A percentile compares a stretch with the other conserved stretches of the same genome.
These are phyloP conservation scores for Lentinula guzmanii DNA, from an alignment of 768 basidiomycete species.

Conservation along the genomic window DNA sequence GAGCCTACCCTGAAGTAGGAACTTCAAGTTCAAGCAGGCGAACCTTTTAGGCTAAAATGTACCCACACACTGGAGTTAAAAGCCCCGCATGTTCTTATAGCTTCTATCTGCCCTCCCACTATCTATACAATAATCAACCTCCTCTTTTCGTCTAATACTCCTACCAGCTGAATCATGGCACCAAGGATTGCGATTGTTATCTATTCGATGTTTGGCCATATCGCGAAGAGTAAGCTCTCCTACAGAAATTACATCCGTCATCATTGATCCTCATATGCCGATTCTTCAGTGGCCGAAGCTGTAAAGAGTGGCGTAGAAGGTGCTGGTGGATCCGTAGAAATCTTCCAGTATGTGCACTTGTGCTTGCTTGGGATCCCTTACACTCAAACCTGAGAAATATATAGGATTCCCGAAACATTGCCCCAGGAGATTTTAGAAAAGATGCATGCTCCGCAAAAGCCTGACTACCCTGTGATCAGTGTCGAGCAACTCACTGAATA, in stretches of 20 bases:
- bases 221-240: slow-evolving; percentile 52
- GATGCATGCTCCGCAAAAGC: slow-evolving; percentile 68
- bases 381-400: background rate
- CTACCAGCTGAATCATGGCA: slow-evolving; percentile 9
- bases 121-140: slow-evolving; percentile 1
- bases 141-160: background rate
- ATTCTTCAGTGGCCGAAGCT: slow-evolving; percentile 50
- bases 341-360: slow-evolving; percentile 44
- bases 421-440: slow-evolving; percentile 55
- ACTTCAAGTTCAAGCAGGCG: background rate
- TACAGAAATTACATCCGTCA: background rate
- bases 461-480: slow-evolving; percentile 61
- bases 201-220: slow-evolving; percentile 72
- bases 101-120: background rate
- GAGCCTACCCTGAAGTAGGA: background rate
- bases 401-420: slow-evolving; percentile 77
- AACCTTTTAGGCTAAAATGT: background rate
- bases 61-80: background rate
- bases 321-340: slow-evolving; percentile 44
- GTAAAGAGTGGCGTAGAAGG: slow-evolving; percentile 39
- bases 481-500: slow-evolving; percentile 45
- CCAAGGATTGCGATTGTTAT: slow-evolving; percentile 67
- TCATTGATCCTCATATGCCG: background rate
- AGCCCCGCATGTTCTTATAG: background rate
- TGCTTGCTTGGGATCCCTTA: background rate